These are phyloP conservation scores for Jacaranda copaia DNA, from an alignment of 257 asterid genomes.

Conservation along the genomic window DNA sequence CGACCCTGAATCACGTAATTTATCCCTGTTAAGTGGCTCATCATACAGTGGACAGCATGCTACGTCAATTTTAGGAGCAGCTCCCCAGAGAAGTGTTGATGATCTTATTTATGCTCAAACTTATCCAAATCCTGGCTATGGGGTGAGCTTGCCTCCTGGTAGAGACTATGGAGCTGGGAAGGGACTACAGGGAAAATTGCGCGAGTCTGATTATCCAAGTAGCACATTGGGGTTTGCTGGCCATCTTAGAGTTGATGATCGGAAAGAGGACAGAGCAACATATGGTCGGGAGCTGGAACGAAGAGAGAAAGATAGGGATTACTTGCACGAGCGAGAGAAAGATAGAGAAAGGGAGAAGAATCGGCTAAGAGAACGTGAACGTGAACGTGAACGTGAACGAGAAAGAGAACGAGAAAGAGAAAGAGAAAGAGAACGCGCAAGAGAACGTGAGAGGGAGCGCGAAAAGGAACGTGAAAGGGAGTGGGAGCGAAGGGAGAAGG, in stretches of 20 bases:
- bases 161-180: constrained; percentile 95
- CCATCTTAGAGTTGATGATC: constrained; percentile 70
- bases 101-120: constrained; percentile 71
- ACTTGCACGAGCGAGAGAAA: constrained; percentile 77
- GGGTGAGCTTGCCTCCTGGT: constrained; percentile 99
- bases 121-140: constrained; percentile 91
- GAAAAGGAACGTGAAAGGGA: constrained; percentile 67
- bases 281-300: constrained; percentile 76
- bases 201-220: constrained; percentile 74
- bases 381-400: constrained; percentile 61
- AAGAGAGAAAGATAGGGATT: constrained; percentile 74
- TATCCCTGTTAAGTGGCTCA: constrained; percentile 66
- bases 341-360: constrained; percentile 81
- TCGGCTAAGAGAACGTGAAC: constrained; percentile 57
- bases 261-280: constrained; percentile 67
- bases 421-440: constrained; percentile 57
- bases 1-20: constrained; percentile 71
- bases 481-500: constrained; percentile 72
- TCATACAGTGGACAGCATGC: constrained; percentile 75
- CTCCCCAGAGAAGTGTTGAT: constrained; percentile 75
- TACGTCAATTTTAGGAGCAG: constrained; percentile 92
- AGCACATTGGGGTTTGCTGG: constrained; percentile 56
- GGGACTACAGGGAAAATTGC: constrained; percentile 69
- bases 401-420: constrained; percentile 68
- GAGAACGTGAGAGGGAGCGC: constrained; percentile 63